Evolutionary conservation across 768 basidiomycete genomes (phyloP), one percentile per base, ranked within the genome.

Genomic region (Podaxis rugospora): DNA sequence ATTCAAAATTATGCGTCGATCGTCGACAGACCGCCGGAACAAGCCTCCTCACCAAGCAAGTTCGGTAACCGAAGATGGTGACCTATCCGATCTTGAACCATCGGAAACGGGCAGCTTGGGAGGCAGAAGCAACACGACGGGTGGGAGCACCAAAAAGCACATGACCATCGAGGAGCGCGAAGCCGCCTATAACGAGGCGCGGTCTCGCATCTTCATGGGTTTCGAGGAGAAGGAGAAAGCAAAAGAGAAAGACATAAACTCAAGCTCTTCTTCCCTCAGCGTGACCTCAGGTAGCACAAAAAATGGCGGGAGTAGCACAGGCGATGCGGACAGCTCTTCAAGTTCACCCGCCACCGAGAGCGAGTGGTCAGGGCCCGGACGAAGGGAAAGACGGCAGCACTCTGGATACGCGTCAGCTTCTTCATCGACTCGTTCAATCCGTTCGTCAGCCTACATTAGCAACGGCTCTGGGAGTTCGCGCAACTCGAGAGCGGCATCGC

Each of bases 121-220:
- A 56, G 86, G 84, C 18, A 81, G 86, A 53, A 88, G 88, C 70
- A 88, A 80, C 66, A 76, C 81, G 21, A 83, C 86, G 3, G 82
- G 81, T 51, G 77, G 82, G 54, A 83, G 82, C 63, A 81, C 73
- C 67, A 91, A 88, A 76, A 86, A 89, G 68, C 81, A 82, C 32
- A 84, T 85, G 77, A 93, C 93, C 1, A 86, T 94, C 23, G 89
- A 90, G 67, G 87, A 94, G 71, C 88, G 92, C 35, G 91, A 90
- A 68, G 93, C 90, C 0, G 93, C 91, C n/a, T 94, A 94, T 66
- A 89, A 90, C 56, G 87, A 91, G 72, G 92, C 92, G 28, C 84
- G 93, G 50, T 88, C 85, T 39, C 83, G 92, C 59, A 94, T 94
- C 65, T 94, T 94, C 75, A 88, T 90, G 84, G 87, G 75, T 64